Evolutionary conservation across 2,329 filamentous ascomycete genomes (phyloP), one percentile per base, ranked within the genome.

Genomic region (Scortechinia acanthostroma): DNA sequence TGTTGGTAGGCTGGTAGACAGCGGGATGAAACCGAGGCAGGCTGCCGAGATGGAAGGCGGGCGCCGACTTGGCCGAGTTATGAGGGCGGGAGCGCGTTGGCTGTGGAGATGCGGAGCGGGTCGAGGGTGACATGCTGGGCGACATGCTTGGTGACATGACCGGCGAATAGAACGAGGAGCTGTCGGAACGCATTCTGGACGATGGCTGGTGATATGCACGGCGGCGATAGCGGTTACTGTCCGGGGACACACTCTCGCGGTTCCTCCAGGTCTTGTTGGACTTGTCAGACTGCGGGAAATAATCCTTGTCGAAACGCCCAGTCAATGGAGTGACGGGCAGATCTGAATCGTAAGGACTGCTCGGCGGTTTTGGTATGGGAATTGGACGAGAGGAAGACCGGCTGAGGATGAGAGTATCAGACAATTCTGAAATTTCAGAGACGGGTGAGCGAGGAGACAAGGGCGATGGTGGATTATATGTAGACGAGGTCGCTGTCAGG

Each of bases 21-120:
- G 65, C 61, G 1, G 68, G 67, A 51, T 70, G 66, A 50, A 67
- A 70, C 21, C 66, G 61, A n/a, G 67, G 67, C 16, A 70, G 55
- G 42, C 52, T 64, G 40, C 58, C 59, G 13, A 70, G 59, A 42
- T 65, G 58, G 52, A 67, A 59, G 21, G 55, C 51, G 14, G 62
- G 56, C 14, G 56, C 53, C n/a, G 60, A 51, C 50, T 67, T 65
- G 45, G 61, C 46, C 20, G 56, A 47, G 30, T 55, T 58, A 42
- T 63, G 53, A 35, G 51, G 42, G 20, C 45, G 58, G 20, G 53
- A 47, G 20, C 58, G 55, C 28, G 58, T 50, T 3, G 62, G 56
- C 47, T 64, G 62, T 15, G 63, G 60, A 2, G 65, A 63, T 40
- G 54, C 52, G 25, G 61, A 51, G 28, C 56, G 59, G 6, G 53